A percentile compares a stretch with the other conserved stretches of the same genome.
Conservation (phyloP, 2,329 filamentous ascomycete genomes). For the Xylaria sp. region DNA sequence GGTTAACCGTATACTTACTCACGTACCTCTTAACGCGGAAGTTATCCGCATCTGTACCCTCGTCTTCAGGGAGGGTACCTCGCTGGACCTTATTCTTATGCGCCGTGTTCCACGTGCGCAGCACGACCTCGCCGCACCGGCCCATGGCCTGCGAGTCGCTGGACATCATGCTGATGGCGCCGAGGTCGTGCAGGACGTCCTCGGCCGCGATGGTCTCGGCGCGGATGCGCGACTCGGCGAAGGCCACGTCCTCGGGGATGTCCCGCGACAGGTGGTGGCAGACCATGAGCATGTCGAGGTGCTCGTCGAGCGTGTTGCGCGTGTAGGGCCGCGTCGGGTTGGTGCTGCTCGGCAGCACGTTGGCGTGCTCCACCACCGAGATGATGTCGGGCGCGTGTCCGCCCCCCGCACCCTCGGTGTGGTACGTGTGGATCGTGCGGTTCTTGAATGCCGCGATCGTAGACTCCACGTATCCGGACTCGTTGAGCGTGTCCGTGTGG, state of each 20-base stretch:
- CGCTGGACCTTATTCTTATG: slow-evolving; percentile 95
- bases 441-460: slow-evolving; percentile 86
- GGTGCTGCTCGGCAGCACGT: slow-evolving; percentile 89
- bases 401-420: slow-evolving; percentile 94
- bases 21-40: slow-evolving; percentile 92
- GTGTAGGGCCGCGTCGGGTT: slow-evolving; percentile 94
- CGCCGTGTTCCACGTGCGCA: slow-evolving; percentile 95
- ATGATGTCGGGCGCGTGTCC: slow-evolving; percentile 98
- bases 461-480: slow-evolving; percentile 95
- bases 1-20: slow-evolving; percentile 96
- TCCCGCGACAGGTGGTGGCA: slow-evolving; percentile 93
- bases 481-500: slow-evolving; percentile 95
- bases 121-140: slow-evolving; percentile 90
- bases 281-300: slow-evolving; percentile 98
- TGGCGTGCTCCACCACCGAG: slow-evolving; percentile 85
- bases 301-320: slow-evolving; percentile 91
- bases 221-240: slow-evolving; percentile 92
- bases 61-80: slow-evolving; percentile 79
- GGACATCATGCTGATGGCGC: slow-evolving; percentile 97
- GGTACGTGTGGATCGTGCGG: slow-evolving; percentile 94
- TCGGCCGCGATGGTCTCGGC: slow-evolving; percentile 97
- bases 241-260: slow-evolving; percentile 95
- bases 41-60: slow-evolving; percentile 84
- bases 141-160: slow-evolving; percentile 98
- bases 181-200: slow-evolving; percentile 93